Evolutionary conservation across 768 basidiomycete species (phyloP), one percentile per base, ranked within the genome.

Genomic region (Tylopilus intermedius): DNA sequence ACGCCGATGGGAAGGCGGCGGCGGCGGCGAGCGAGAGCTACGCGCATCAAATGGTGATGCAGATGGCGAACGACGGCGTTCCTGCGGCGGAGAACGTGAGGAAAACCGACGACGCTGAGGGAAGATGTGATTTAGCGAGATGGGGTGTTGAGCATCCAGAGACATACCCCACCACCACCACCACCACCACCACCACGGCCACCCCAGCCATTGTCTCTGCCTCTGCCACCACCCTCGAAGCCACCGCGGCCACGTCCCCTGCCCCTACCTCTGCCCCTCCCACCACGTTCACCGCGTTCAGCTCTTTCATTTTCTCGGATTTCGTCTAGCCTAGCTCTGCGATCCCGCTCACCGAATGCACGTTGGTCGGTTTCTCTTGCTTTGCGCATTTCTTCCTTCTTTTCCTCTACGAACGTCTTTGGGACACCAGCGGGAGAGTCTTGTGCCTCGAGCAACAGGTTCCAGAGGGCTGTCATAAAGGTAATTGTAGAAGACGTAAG

Each of bases 401-500:
- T 94, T 68, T 87, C 84, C 60, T 96, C 92, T 3, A 96, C 80
- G 63, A 95, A 90, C 10, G 88, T 88, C 10, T 82, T 80, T 8
- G 96, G 96, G 0, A 99, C 89, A 54, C 94, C 94, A 9, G 90
- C 88, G 2, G 87, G 80, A 29, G 90, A 89, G 30, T 79, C 78
- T 69, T 98, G 95, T 3, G 96, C 96, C 59, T 95, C 94, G 4
- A 98, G 74, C n/a, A 99, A 76, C 5, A 98, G 76, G 24, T 77
- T 83, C 96, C 96, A 99, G 0, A 99, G 78, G 1, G 84, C 78
- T 5, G 74, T 68, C 94, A 96, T 96, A 71, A 99, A 99, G 0
- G 76, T 68, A 0, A 89, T 76, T 0, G 96, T 96, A 53, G 90
- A 82, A 58, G 85, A 82, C 4, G 90, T 89, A 53, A 99, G 79